Conservation (phyloP, 2,329 filamentous ascomycete genomes). For the Falciphora oryzae region DNA sequence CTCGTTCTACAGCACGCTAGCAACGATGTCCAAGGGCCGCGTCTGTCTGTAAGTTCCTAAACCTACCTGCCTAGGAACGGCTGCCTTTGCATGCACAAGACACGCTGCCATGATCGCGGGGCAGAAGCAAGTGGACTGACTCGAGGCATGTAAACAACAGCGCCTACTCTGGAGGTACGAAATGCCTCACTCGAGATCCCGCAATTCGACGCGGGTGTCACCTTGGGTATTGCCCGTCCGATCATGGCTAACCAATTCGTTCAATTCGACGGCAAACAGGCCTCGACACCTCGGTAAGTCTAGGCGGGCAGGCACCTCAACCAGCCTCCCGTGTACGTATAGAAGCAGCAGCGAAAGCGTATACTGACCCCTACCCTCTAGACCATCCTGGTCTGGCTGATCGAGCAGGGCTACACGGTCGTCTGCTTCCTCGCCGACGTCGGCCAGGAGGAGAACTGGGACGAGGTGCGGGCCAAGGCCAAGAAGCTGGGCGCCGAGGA, state of each 20-base stretch:
- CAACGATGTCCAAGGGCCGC: conserved; percentile 8
- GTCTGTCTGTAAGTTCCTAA: conserved; percentile 9
- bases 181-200: background rate
- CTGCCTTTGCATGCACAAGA: background rate
- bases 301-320: background rate
- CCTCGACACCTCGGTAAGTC: conserved; percentile 8
- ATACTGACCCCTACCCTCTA: background rate
- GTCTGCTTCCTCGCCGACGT: conserved; percentile 63
- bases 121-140: conserved; percentile 4
- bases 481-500: conserved; percentile 56
- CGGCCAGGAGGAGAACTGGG: conserved; percentile 72
- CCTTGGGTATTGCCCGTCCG: background rate
- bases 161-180: conserved; percentile 10
- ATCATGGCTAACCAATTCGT: background rate
- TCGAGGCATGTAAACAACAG: conserved; percentile 2
- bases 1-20: background rate
- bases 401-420: conserved; percentile 36
- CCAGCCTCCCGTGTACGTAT: background rate
- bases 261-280: conserved; percentile 3
- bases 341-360: background rate
- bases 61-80: no score
- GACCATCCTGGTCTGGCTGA: conserved; percentile 10
- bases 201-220: background rate
- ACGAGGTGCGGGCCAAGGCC: conserved; percentile 63
- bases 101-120: background rate